Base-by-base conservation (phyloP, 257 asterid species). In the Thymus mandschuricus region DNA sequence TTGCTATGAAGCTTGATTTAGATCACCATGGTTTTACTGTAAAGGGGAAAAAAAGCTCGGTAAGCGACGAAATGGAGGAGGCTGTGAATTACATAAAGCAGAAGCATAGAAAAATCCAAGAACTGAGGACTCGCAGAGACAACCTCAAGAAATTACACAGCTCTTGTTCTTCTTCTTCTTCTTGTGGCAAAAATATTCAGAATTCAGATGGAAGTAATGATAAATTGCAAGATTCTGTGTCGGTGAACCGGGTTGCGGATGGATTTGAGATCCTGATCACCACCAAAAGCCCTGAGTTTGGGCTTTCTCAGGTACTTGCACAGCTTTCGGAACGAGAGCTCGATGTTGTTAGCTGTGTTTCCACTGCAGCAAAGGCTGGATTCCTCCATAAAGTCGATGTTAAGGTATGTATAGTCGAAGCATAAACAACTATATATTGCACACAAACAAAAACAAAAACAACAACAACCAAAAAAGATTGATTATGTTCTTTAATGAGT, bases 11-110 rank as follows among this genome's bases (percentile, higher is more conserved):
- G 28, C 56, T 50, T n/a, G 9, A n/a, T 28, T 55, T 55, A 3
- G n/a, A 10, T 29, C 33, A 7, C 10, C 59, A 52, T 56, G 13
- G 3, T 27, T 10, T 58, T 12, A 1, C 3, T 11, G 0, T 6
- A 6, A 10, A 87, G 95, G 92, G 92, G 69, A 88, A 82, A 66
- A 88, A 82, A 66, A 81, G 84, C 29, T 76, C 90, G 1, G 69
- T 75, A 12, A 69, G 87, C 29, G 96, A 88, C 56, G 86, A 83
- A 79, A 82, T 86, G 82, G 84, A 83, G 5, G 88, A 70, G 73
- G 87, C 96, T 0, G 75, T 64, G 59, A 80, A 76, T 72, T 83
- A 84, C 80, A 88, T 84, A 54, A 64, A 83, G 31, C 54, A 60
- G 11, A 41, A 69, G 79, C 69, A 82, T 57, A 71, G 68, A 1